Conservation (phyloP, 2,329 filamentous ascomycete species). For the Uncinocarpus reesii region DNA sequence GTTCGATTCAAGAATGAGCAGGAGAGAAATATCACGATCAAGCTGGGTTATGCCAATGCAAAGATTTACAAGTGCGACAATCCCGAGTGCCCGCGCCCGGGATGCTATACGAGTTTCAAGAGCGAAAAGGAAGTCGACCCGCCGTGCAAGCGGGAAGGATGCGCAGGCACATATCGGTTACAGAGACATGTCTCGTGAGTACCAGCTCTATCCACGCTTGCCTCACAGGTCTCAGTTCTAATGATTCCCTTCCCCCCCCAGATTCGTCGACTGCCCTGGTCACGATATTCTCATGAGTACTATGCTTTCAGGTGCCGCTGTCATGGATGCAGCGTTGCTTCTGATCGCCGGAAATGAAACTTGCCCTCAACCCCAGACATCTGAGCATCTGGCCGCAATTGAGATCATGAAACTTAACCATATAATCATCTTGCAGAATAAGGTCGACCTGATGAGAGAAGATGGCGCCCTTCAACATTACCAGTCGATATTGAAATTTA, state of each 20-base stretch:
- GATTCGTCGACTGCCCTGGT: conserved; percentile 96
- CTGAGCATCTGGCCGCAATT: conserved; percentile 95
- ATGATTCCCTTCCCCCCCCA: too few relatives aligned
- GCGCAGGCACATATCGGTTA: conserved; percentile 74
- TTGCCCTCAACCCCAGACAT: conserved; percentile 96
- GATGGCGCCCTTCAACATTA: conserved; percentile 89
- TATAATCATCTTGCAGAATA: conserved; percentile 99
- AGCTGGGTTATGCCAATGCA: conserved; percentile 97
- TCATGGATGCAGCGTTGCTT: conserved; percentile 97
- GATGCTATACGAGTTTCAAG: conserved; percentile 94
- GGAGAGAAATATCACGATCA: conserved; percentile 99
- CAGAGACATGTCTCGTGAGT: conserved; percentile 83
- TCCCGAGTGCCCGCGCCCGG: conserved; percentile 77
- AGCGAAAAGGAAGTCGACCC: conserved; percentile 98
- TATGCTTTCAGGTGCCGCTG: conserved; percentile 97
- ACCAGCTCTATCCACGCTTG: conserved; percentile 11
- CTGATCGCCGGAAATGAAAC: conserved; percentile 97
- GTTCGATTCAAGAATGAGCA: conserved; percentile 99
- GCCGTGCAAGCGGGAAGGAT: conserved; percentile 87
- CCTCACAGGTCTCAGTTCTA: too few relatives aligned
- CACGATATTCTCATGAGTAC: conserved; percentile 99
- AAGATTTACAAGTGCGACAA: conserved; percentile 99
- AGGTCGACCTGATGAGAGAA: conserved; percentile 97
- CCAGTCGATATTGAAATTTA: conserved; percentile 96
- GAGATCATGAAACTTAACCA: conserved; percentile 99